phyloP scores from a whole-genome alignment of 2,329 filamentous ascomycete species.

The Parasarocladium wereldwijsianum region DNA sequence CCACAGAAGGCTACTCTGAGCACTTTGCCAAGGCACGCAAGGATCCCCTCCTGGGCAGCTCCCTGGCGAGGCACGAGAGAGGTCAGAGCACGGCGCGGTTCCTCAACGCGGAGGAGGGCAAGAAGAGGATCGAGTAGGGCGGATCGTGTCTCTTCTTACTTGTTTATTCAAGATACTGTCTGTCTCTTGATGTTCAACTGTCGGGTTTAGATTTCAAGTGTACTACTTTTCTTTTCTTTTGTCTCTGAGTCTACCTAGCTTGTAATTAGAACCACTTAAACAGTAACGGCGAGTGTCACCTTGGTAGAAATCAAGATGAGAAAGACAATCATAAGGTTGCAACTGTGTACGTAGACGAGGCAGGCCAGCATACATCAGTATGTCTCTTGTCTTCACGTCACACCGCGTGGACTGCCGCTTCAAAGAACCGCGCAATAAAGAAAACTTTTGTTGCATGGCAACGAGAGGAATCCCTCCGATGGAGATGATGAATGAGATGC shows the following conservation, averaged over 20 bases:
- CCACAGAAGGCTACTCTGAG: slow-evolving; percentile 77
- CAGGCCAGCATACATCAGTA: too few relatives aligned
- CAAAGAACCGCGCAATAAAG: too few relatives aligned
- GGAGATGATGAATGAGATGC: too few relatives aligned
- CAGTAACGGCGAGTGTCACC: too few relatives aligned
- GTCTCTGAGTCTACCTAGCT: slow-evolving; percentile 1
- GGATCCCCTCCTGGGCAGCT: slow-evolving; percentile 63
- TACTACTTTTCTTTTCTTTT: slow-evolving; percentile 4
- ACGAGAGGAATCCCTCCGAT: too few relatives aligned
- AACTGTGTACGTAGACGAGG: too few relatives aligned
- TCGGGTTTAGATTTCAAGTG: not conserved
- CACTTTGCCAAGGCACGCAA: slow-evolving; percentile 71
- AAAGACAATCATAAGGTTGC: too few relatives aligned
- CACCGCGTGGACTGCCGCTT: too few relatives aligned
- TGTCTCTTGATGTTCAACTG: slow-evolving; percentile 1
- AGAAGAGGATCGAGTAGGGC: slow-evolving; percentile 87
- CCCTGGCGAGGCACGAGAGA: slow-evolving; percentile 58
- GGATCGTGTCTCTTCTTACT: not conserved
- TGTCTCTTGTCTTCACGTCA: too few relatives aligned
- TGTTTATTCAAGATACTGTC: not conserved
- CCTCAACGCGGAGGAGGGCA: slow-evolving; percentile 84
- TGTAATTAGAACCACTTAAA: too few relatives aligned
- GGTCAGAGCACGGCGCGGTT: slow-evolving; percentile 72
- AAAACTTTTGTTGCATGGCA: too few relatives aligned
- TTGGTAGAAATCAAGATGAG: too few relatives aligned